These are phyloP conservation scores for Boeremia lycopersici DNA, from an alignment of 2,329 filamentous ascomycete genomes.

Conservation along the genomic window DNA sequence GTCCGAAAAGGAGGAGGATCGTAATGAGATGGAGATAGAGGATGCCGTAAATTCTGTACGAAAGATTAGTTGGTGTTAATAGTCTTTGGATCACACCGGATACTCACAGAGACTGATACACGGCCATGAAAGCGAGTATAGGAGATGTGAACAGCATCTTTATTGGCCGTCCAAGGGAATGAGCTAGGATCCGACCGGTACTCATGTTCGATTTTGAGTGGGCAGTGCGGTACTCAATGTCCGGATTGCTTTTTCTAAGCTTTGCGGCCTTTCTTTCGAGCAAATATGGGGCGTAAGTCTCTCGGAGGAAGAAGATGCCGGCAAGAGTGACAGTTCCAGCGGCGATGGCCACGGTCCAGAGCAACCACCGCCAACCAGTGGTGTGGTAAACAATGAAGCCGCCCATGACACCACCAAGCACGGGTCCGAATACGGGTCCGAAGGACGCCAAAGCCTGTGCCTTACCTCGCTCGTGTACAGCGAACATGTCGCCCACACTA, in stretches of 20 bases:
- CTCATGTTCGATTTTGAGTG: not conserved
- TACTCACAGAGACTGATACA: not conserved
- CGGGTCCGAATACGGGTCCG: not conserved
- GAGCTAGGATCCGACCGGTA: not conserved
- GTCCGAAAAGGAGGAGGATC: not conserved
- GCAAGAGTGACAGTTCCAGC: not conserved
- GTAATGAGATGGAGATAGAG: not conserved
- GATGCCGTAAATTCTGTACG: not conserved
- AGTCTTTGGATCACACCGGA: not conserved
- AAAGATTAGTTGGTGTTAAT: not conserved
- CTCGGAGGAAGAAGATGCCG: not conserved
- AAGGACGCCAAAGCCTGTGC: not conserved
- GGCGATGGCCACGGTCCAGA: not conserved
- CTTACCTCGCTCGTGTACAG: not conserved
- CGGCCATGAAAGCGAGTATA: not conserved
- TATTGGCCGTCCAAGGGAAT: not conserved
- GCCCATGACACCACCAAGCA: not conserved
- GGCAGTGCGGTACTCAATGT: not conserved
- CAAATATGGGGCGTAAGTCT: not conserved
- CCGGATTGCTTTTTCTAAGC: not conserved
- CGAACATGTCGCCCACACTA: not conserved
- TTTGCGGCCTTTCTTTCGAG: not conserved
- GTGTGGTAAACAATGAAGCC: not conserved
- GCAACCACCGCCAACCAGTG: not conserved
- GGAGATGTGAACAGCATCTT: not conserved